phyloP scores from a whole-genome alignment of 2,329 filamentous ascomycete species.

The Didymella lethalis region DNA sequence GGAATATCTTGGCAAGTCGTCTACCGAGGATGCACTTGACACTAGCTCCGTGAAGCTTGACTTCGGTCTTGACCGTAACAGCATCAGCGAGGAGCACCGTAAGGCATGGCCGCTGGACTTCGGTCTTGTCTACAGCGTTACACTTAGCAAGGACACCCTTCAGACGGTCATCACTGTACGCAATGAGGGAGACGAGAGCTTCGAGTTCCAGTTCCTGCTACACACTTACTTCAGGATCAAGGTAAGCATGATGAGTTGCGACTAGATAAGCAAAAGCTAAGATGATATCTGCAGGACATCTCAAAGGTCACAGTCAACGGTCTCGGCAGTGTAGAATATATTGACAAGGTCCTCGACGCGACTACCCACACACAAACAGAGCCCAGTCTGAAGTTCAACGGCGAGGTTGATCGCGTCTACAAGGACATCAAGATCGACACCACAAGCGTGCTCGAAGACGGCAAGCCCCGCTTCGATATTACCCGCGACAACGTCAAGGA shows the following conservation, averaged over 20 bases:
- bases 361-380: conserved; percentile 70
- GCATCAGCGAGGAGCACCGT: conserved; percentile 72
- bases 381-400: conserved; percentile 71
- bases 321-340: conserved; percentile 77
- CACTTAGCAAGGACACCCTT: conserved; percentile 75
- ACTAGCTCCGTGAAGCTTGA: conserved; percentile 82
- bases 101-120: conserved; percentile 87
- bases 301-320: conserved; percentile 74
- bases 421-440: conserved; percentile 68
- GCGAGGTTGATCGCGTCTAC: conserved; percentile 91
- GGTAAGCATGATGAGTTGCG: conserved; percentile 59
- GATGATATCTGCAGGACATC: conserved; percentile 70
- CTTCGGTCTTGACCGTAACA: conserved; percentile 83
- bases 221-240: conserved; percentile 88
- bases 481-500: conserved; percentile 85
- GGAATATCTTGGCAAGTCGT: conserved; percentile 92
- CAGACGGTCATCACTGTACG: conserved; percentile 85
- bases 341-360: conserved; percentile 80
- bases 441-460: conserved; percentile 69
- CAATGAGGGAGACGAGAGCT: conserved; percentile 82
- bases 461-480: conserved; percentile 73
- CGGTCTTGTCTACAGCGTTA: conserved; percentile 91
- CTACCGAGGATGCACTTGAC: conserved; percentile 64
- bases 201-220: conserved; percentile 90
- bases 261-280: not conserved